phyloP scores from a whole-genome alignment of 768 basidiomycete genomes.

The Leucosporidium yakuticum region DNA sequence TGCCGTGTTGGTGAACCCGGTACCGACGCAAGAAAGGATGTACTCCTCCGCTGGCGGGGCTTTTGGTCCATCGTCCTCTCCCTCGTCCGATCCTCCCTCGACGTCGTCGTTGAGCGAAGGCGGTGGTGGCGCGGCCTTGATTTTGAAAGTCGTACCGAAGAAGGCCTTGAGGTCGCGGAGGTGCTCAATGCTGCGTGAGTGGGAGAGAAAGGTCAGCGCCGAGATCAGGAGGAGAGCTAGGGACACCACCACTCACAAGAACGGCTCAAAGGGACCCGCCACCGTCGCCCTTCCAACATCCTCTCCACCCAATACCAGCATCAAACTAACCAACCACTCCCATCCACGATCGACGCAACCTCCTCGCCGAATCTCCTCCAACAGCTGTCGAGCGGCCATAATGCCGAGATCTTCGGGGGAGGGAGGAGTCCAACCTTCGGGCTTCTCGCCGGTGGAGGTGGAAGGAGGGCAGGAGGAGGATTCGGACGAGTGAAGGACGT shows the following conservation, averaged over 20 bases:
- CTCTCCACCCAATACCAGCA: conserved; percentile 96
- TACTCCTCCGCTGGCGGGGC: conserved; percentile 54
- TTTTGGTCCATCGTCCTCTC: conserved; percentile 52
- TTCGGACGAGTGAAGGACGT: conserved; percentile 79
- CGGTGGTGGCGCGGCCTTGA: conserved; percentile 47
- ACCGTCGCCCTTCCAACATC: conserved; percentile 87
- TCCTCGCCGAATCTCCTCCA: conserved; percentile 70
- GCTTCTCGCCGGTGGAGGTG: not conserved
- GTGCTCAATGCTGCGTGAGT: conserved; percentile 70
- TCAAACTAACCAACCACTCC: conserved; percentile 72
- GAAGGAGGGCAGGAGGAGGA: conserved; percentile 68
- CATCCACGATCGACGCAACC: conserved; percentile 89
- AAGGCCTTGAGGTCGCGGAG: conserved; percentile 71
- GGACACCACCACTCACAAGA: conserved; percentile 18
- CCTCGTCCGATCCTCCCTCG: conserved; percentile 48
- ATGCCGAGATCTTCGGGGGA: conserved; percentile 90
- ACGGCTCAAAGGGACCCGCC: conserved; percentile 51
- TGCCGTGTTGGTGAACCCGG: conserved; percentile 77
- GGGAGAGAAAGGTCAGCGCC: not conserved
- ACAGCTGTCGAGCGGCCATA: conserved; percentile 66
- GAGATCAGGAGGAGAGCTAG: not conserved
- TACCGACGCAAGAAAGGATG: conserved; percentile 82
- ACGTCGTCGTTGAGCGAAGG: conserved; percentile 5
- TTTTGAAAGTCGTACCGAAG: conserved; percentile 92
- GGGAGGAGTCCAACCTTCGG: conserved; percentile 41